These are phyloP conservation scores for Umbelopsis ramanniana DNA, from an alignment of 192 early-diverging fungal genomes.

Conservation along the genomic window DNA sequence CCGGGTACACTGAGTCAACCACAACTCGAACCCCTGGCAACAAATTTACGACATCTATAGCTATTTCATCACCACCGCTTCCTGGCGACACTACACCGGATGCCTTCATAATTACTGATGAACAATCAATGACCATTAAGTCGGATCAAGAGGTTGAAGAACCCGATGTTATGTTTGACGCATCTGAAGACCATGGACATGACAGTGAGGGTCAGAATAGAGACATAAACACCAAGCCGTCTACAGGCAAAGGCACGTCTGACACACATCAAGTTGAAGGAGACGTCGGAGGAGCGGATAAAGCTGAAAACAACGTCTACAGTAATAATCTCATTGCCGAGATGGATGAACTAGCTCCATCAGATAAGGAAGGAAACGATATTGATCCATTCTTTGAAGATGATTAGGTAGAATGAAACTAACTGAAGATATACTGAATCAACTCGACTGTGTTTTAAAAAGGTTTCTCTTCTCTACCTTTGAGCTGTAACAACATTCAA, in stretches of 20 bases:
- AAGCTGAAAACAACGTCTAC: not conserved
- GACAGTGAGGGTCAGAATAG: not conserved
- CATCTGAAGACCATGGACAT: conserved; percentile 10
- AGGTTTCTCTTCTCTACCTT: too few species aligned
- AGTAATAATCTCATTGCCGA: not conserved
- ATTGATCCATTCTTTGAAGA: conserved; percentile 42
- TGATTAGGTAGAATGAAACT: conserved; percentile 4
- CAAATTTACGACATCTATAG: conserved; percentile 8
- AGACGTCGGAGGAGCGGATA: not conserved
- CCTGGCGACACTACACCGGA: conserved; percentile 19
- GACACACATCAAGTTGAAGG: not conserved
- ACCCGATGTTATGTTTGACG: conserved; percentile 33
- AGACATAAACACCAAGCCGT: not conserved
- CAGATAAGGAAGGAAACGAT: conserved; percentile 19
- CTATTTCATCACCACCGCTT: conserved; percentile 30
- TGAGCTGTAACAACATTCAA: too few species aligned
- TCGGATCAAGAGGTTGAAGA: not conserved
- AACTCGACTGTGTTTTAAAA: too few species aligned
- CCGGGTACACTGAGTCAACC: not conserved
- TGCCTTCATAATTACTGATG: not conserved
- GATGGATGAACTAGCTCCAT: not conserved
- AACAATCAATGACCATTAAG: not conserved
- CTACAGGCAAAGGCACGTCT: not conserved
- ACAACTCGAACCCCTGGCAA: not conserved
- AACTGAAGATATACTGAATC: too few species aligned